phyloP scores from a whole-genome alignment of 2,329 filamentous ascomycete species.

The Aspergillus arachidicola region DNA sequence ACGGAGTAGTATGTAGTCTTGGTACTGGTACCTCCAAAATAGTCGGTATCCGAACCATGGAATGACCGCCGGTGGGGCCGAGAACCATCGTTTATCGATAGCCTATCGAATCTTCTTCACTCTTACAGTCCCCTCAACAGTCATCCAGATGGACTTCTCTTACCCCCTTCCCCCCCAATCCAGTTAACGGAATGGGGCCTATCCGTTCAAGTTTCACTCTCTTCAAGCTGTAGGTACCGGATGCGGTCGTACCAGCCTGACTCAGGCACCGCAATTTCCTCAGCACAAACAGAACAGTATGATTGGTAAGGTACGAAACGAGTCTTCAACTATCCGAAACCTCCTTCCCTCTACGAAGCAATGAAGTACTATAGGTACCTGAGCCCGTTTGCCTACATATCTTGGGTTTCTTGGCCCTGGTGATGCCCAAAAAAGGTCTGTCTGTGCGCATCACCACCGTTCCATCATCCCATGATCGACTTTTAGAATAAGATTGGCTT shows the following conservation, averaged over 20 bases:
- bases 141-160: not conserved
- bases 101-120: slow-evolving; percentile 18
- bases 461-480: slow-evolving; percentile 24
- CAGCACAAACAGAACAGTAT: slow-evolving; percentile 13
- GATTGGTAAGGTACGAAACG: slow-evolving; percentile 17
- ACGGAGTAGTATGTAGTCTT: not conserved
- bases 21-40: not conserved
- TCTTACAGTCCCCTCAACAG: slow-evolving; percentile 3
- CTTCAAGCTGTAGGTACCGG: not conserved
- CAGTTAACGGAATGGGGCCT: not conserved
- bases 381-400: slow-evolving; percentile 11
- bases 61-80: slow-evolving; percentile 1
- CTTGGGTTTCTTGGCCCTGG: slow-evolving; percentile 9
- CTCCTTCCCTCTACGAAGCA: not conserved
- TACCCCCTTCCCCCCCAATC: not conserved
- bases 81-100: slow-evolving; percentile 13
- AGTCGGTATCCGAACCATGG: slow-evolving; percentile 11
- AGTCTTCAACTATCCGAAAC: not conserved
- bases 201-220: not conserved
- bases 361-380: slow-evolving; percentile 16
- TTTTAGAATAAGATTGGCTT: slow-evolving; percentile 14
- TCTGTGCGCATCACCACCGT: slow-evolving; percentile 20
- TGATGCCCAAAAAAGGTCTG: slow-evolving; percentile 12
- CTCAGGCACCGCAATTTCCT: slow-evolving; percentile 12
- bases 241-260: slow-evolving; percentile 4